These are phyloP conservation scores for Lactarius sp. DNA, from an alignment of 768 basidiomycete genomes.

Conservation along the genomic window DNA sequence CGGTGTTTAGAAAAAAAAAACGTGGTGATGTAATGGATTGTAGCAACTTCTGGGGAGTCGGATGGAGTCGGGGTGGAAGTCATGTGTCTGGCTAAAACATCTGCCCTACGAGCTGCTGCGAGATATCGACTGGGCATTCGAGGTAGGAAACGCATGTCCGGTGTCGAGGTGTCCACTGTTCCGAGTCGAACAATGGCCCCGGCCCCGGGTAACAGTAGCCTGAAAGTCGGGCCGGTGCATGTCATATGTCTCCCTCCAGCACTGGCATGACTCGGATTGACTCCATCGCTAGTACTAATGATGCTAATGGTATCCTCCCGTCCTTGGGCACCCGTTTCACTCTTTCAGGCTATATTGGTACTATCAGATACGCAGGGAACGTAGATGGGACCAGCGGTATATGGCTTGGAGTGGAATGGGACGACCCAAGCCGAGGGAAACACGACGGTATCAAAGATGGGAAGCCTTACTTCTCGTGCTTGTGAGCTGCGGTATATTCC, in stretches of 20 bases:
- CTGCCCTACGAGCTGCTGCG: constrained; percentile 30
- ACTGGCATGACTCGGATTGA: neutral
- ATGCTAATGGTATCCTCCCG: constrained; percentile 28
- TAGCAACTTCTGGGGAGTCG: constrained; percentile 12
- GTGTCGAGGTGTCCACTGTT: neutral
- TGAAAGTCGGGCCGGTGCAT: neutral
- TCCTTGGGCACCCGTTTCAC: constrained; percentile 51
- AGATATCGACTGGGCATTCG: constrained; percentile 21
- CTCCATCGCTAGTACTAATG: neutral
- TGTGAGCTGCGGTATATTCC: constrained; percentile 42
- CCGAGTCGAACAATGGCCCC: neutral
- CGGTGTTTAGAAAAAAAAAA: constrained; percentile 13
- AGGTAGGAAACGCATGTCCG: constrained; percentile 12
- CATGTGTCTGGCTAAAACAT: constrained; percentile 36
- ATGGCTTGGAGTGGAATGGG: constrained; percentile 99
- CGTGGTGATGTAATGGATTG: neutral
- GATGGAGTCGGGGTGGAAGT: constrained; percentile 26
- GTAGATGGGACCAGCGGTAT: constrained; percentile 58
- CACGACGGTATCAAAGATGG: constrained; percentile 82
- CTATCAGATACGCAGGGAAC: constrained; percentile 61
- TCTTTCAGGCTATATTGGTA: constrained; percentile 54
- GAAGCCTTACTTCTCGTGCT: constrained; percentile 70
- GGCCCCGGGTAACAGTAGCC: too few relatives aligned
- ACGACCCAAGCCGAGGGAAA: constrained; percentile 77
- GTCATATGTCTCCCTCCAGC: constrained; percentile 1